Percentiles rank a stretch among this genome's conserved stretches.
Evolutionary conservation across 345 rosid species (phyloP).

Genomic region (Murraya koenigii): DNA sequence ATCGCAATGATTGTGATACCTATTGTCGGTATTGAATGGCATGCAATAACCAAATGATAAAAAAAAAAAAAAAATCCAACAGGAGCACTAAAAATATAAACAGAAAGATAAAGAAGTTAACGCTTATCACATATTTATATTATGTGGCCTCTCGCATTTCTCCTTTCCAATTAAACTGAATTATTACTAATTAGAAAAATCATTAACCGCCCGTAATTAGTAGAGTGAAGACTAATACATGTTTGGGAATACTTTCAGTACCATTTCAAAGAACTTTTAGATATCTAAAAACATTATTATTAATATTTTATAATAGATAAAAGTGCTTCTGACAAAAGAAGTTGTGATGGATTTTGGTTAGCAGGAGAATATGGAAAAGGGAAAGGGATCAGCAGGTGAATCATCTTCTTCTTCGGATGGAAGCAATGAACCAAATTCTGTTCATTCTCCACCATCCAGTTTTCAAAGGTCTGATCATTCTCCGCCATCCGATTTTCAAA

Average conservation of each 20-base stretch:
- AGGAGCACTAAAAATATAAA: background rate
- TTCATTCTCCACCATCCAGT: background rate
- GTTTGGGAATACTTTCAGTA: too few relatives aligned
- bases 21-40: background rate
- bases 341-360: background rate
- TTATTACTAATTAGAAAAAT: too few relatives aligned
- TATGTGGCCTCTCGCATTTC: too few relatives aligned
- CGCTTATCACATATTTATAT: too few relatives aligned
- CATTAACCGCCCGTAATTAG: too few relatives aligned
- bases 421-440: conserved; percentile 2
- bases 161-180: too few relatives aligned
- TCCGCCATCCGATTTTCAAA: background rate
- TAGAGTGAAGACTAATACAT: too few relatives aligned
- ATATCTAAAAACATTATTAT: too few relatives aligned
- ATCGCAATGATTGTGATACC: background rate
- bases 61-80: background rate
- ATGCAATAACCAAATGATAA: background rate
- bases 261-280: too few relatives aligned
- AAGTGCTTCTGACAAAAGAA: background rate
- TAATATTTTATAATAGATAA: background rate
- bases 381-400: background rate
- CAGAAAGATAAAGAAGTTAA: background rate
- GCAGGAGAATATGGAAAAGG: background rate
- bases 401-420: conserved; percentile 16
- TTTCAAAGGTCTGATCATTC: background rate